Percentiles rank a stretch among this genome's conserved stretches.
These are phyloP conservation scores for Hypoxylon perforatum DNA, from an alignment of 495 filamentous ascomycete genomes.

Conservation along the genomic window DNA sequence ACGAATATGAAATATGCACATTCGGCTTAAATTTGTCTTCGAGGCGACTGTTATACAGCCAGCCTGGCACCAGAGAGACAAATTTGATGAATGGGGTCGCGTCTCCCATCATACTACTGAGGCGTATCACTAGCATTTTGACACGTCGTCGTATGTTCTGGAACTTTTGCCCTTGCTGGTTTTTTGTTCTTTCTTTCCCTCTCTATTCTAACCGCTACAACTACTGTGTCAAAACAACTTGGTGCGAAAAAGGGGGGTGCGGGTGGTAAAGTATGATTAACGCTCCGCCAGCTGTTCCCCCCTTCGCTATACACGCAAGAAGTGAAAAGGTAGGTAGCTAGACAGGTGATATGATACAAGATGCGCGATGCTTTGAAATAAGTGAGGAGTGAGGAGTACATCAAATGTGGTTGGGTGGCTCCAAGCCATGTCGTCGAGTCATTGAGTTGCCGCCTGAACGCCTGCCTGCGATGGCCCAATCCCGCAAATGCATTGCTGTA, in stretches of 20 bases:
- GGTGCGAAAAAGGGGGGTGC: background rate
- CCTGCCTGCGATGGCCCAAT: conserved; percentile 40
- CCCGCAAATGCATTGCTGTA: conserved; percentile 43
- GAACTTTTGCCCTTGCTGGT: background rate
- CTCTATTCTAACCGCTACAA: background rate
- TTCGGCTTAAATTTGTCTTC: background rate
- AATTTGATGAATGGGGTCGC: background rate
- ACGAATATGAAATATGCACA: conserved; percentile 14
- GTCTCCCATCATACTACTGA: background rate
- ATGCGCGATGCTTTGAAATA: conserved; percentile 24
- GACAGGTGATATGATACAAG: conserved; percentile 41
- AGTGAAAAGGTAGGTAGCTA: background rate
- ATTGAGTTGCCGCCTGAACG: conserved; percentile 44
- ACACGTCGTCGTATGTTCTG: conserved; percentile 22
- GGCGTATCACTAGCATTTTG: conserved; percentile 26
- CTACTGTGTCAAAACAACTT: conserved; percentile 9
- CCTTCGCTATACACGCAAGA: conserved; percentile 23
- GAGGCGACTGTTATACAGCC: conserved; percentile 9
- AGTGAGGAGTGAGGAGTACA: conserved; percentile 43
- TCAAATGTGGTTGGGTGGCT: conserved; percentile 26
- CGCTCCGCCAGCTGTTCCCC: conserved; percentile 15
- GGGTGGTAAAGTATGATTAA: background rate
- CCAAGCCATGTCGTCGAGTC: conserved; percentile 40
- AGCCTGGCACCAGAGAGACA: conserved; percentile 19
- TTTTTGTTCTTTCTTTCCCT: background rate